Percentiles rank a stretch among this genome's conserved stretches.
phyloP scores from a whole-genome alignment of 2,329 filamentous ascomycete genomes.

The Teratosphaeriaceae sp. region DNA sequence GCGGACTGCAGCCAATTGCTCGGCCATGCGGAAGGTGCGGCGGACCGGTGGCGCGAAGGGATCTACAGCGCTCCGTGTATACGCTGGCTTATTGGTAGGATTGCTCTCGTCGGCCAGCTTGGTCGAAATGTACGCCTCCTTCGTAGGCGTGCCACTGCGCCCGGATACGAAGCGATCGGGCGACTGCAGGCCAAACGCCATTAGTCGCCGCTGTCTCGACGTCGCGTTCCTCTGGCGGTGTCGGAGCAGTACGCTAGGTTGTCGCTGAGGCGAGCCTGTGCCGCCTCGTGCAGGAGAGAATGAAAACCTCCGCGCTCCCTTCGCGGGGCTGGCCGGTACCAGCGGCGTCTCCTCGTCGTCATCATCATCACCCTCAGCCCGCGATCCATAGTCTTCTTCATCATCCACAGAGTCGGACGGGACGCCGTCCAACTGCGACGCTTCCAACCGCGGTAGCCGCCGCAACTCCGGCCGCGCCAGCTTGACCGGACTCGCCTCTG shows the following conservation, averaged over 20 bases:
- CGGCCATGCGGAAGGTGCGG: conserved; percentile 13
- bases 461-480: neutral
- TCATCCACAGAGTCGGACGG: no score
- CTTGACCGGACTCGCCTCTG: conserved; percentile 10
- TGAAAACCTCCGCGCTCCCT: conserved; percentile 4
- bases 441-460: conserved; percentile 2
- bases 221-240: conserved; percentile 15
- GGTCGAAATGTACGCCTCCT: conserved; percentile 15
- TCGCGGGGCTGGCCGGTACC: conserved; percentile 7
- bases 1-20: conserved; percentile 18
- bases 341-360: conserved; percentile 6
- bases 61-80: conserved; percentile 12
- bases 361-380: neutral
- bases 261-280: conserved; percentile 7
- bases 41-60: conserved; percentile 20
- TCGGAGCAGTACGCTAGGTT: conserved; percentile 15
- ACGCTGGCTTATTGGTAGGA: no score
- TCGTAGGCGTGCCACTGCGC: conserved; percentile 21
- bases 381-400: no score
- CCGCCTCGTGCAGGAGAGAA: neutral
- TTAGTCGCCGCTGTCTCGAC: conserved; percentile 15
- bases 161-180: conserved; percentile 55
- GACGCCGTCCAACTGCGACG: conserved; percentile 4
- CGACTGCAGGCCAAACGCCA: conserved; percentile 24
- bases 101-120: neutral